A percentile compares a stretch with the other conserved stretches of the same genome.
phyloP scores from a whole-genome alignment of 208 protist genomes.

The Wallacemonas rigidus region DNA sequence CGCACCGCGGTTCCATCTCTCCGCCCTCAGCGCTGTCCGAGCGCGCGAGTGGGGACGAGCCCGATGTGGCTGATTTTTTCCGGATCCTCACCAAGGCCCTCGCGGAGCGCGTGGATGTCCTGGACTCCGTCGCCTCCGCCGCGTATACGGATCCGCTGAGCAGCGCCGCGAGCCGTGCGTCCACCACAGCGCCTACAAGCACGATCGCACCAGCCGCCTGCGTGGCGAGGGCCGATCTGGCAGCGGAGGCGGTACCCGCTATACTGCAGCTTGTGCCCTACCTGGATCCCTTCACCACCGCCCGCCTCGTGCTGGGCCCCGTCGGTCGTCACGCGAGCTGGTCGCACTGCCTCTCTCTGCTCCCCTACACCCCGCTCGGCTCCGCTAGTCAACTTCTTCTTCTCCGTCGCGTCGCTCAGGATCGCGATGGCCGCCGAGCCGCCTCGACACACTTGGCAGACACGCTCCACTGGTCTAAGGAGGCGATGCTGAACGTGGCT shows the following conservation, averaged over 20 bases:
- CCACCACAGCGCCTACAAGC: neutral
- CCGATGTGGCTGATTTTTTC: neutral
- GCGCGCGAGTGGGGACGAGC: slow-evolving; percentile 19
- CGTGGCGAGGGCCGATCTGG: neutral
- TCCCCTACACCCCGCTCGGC: slow-evolving; percentile 59
- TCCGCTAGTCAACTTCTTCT: slow-evolving; percentile 54
- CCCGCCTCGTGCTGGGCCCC: slow-evolving; percentile 42
- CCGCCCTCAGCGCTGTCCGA: neutral
- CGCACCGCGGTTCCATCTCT: neutral
- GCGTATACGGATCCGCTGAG: neutral
- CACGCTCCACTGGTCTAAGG: neutral
- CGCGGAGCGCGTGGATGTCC: slow-evolving; percentile 10
- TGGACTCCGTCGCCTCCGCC: slow-evolving; percentile 5
- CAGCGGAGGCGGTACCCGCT: slow-evolving; percentile 19
- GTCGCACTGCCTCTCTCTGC: slow-evolving; percentile 55
- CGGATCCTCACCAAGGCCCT: slow-evolving; percentile 5
- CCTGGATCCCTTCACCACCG: slow-evolving; percentile 50
- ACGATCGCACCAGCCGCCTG: neutral
- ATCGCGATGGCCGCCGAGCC: slow-evolving; percentile 32
- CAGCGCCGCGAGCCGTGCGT: neutral
- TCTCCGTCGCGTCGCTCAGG: slow-evolving; percentile 55
- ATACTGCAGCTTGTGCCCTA: slow-evolving; percentile 48
- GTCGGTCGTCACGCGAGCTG: slow-evolving; percentile 42
- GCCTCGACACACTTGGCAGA: slow-evolving; percentile 11
- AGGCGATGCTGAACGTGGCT: slow-evolving; percentile 12